Conservation (phyloP, 257 asterid species). For the Solanum virginianum region DNA sequence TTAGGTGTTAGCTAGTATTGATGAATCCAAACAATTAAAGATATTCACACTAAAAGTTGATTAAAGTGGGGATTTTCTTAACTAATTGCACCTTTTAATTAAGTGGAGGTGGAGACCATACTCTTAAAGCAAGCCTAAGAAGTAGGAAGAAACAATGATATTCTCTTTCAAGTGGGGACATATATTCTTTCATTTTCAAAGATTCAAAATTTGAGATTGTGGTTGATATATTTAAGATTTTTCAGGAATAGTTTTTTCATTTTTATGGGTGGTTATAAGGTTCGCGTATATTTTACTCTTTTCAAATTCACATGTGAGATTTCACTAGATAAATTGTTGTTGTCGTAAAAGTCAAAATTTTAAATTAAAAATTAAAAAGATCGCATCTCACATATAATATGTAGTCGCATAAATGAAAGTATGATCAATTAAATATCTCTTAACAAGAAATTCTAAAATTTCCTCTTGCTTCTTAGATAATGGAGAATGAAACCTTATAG, state of each 20-base stretch:
- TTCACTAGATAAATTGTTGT: too few relatives aligned
- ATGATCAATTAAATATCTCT: not conserved
- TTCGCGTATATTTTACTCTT: rapidly evolving
- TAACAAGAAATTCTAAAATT: not conserved
- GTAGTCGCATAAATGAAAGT: not conserved
- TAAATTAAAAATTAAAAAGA: not conserved
- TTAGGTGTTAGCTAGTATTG: conserved; percentile 22
- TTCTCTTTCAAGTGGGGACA: not conserved
- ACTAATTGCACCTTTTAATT: not conserved
- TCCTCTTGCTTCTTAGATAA: not conserved
- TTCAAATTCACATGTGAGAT: too few relatives aligned
- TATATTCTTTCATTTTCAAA: not conserved
- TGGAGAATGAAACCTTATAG: not conserved
- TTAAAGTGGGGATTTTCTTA: conserved; percentile 9
- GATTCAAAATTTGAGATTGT: not conserved
- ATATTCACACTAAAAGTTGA: conserved; percentile 12
- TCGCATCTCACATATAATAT: not conserved
- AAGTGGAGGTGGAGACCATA: conserved; percentile 1
- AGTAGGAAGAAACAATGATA: not conserved
- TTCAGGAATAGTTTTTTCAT: rapidly evolving
- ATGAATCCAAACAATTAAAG: conserved; percentile 2
- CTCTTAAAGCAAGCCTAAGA: not conserved
- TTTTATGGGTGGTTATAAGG: too few relatives aligned
- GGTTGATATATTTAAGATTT: too few relatives aligned
- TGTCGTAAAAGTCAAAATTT: too few relatives aligned